Percentiles rank a stretch among this genome's conserved stretches.
phyloP scores from a whole-genome alignment of 768 basidiomycete genomes.

The Amanita jacksonii region DNA sequence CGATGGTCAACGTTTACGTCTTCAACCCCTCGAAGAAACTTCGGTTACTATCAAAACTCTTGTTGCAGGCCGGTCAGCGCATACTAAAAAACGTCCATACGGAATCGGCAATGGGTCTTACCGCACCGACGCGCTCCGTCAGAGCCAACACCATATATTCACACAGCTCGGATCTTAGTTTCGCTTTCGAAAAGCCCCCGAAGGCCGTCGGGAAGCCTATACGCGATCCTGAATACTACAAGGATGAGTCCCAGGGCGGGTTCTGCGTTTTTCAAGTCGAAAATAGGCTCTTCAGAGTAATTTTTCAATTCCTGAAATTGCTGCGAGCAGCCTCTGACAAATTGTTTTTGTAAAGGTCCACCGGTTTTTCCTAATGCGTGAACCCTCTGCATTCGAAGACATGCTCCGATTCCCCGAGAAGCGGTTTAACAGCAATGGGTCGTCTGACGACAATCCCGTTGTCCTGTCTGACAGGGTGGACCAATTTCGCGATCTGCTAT shows the following conservation, averaged over 20 bases:
- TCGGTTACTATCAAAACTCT: slow-evolving; percentile 21
- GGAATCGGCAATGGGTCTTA: slow-evolving; percentile 6
- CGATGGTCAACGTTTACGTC: slow-evolving; percentile 30
- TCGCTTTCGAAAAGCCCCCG: slow-evolving; percentile 7
- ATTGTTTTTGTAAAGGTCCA: slow-evolving; percentile 27
- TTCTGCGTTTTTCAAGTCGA: slow-evolving; percentile 53
- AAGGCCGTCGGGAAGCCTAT: slow-evolving; percentile 11
- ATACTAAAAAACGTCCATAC: slow-evolving; percentile 13
- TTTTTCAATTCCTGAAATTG: slow-evolving; percentile 6
- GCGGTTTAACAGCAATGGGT: slow-evolving; percentile 17
- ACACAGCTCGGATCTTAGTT: slow-evolving; percentile 4
- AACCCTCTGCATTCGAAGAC: slow-evolving; percentile 33
- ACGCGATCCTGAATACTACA: slow-evolving; percentile 26
- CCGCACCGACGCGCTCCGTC: slow-evolving; percentile 8
- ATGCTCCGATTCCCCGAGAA: slow-evolving; percentile 29
- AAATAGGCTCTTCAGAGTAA: slow-evolving; percentile 55
- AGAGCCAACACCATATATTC: slow-evolving; percentile 14
- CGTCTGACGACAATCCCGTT: slow-evolving; percentile 23
- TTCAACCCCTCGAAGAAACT: slow-evolving; percentile 29
- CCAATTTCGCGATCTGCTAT: slow-evolving; percentile 39
- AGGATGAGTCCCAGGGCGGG: slow-evolving; percentile 29
- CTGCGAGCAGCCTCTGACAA: background rate
- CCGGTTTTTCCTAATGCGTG: slow-evolving; percentile 30
- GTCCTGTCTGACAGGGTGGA: slow-evolving; percentile 31
- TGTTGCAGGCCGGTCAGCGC: slow-evolving; percentile 25